phyloP scores from a whole-genome alignment of 148 eudicot genomes.

The Talinum fruticosum region DNA sequence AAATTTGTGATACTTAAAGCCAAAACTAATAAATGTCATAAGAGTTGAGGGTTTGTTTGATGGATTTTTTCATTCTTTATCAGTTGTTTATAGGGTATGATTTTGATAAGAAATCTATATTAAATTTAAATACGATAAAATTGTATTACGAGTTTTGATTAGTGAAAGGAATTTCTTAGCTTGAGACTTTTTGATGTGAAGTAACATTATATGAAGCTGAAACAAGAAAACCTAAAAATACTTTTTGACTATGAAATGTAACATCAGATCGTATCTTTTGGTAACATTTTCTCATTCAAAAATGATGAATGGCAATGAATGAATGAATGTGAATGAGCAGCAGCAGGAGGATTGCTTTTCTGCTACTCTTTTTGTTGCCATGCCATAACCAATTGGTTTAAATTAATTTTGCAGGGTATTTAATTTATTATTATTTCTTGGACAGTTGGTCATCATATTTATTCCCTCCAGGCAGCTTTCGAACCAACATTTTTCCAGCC shows the following conservation, averaged over 20 bases:
- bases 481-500: neutral
- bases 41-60: too few relatives aligned
- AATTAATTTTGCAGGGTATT: slow-evolving; percentile 2
- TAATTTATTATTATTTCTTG: neutral
- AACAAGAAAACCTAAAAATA: neutral
- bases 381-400: slow-evolving; percentile 5
- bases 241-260: neutral
- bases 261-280: neutral
- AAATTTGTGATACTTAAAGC: too few relatives aligned
- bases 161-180: too few relatives aligned
- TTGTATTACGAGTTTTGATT: too few relatives aligned
- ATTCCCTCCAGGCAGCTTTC: slow-evolving; percentile 3
- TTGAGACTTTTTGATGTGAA: neutral
- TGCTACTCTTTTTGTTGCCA: slow-evolving; percentile 13
- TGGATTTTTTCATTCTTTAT: too few relatives aligned
- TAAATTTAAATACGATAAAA: too few relatives aligned
- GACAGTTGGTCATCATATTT: slow-evolving; percentile 17
- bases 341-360: neutral
- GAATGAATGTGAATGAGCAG: neutral
- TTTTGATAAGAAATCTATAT: too few relatives aligned
- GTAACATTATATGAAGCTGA: neutral
- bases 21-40: too few relatives aligned
- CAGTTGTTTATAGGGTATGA: too few relatives aligned
- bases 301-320: neutral
- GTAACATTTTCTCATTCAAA: neutral